Conservation (phyloP, 2,329 filamentous ascomycete genomes). For the Pestalotiopsis sp. region DNA sequence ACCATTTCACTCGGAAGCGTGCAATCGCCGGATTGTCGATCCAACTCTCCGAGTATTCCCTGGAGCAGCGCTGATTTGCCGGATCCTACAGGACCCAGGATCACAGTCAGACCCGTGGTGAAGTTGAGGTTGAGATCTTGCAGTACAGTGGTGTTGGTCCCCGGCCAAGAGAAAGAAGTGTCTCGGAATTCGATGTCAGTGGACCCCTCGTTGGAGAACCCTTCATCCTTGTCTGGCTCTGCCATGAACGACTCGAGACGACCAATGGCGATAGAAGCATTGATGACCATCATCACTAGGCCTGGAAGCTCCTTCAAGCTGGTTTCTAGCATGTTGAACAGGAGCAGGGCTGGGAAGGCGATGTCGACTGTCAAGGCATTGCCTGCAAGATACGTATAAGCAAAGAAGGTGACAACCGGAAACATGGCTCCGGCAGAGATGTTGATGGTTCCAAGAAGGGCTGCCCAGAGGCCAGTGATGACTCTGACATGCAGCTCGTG, state of each 20-base stretch:
- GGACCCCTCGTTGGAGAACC: conserved; percentile 36
- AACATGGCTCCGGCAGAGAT: conserved; percentile 73
- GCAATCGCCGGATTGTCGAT: conserved; percentile 60
- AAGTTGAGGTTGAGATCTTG: conserved; percentile 49
- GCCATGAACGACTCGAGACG: conserved; percentile 86
- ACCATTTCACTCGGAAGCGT: conserved; percentile 51
- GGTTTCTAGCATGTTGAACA: conserved; percentile 76
- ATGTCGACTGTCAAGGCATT: conserved; percentile 75
- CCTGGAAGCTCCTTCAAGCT: conserved; percentile 76
- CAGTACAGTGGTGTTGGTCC: conserved; percentile 57
- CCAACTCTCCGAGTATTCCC: conserved; percentile 64
- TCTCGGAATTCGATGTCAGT: conserved; percentile 57
- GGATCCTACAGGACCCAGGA: conserved; percentile 62
- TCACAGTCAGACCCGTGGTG: conserved; percentile 51
- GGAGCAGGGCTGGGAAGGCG: conserved; percentile 82
- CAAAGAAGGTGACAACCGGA: conserved; percentile 79
- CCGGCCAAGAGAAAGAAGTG: conserved; percentile 82
- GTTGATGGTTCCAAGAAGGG: conserved; percentile 70
- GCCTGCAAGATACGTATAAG: conserved; percentile 74
- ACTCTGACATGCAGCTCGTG: conserved; percentile 69
- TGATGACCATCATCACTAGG: conserved; percentile 75
- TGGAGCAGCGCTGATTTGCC: conserved; percentile 65
- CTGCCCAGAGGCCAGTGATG: conserved; percentile 63
- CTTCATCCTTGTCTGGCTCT: conserved; percentile 74
- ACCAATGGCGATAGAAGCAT: conserved; percentile 79